These are phyloP conservation scores for Salix udensis DNA, from an alignment of 345 rosid genomes.

Conservation along the genomic window DNA sequence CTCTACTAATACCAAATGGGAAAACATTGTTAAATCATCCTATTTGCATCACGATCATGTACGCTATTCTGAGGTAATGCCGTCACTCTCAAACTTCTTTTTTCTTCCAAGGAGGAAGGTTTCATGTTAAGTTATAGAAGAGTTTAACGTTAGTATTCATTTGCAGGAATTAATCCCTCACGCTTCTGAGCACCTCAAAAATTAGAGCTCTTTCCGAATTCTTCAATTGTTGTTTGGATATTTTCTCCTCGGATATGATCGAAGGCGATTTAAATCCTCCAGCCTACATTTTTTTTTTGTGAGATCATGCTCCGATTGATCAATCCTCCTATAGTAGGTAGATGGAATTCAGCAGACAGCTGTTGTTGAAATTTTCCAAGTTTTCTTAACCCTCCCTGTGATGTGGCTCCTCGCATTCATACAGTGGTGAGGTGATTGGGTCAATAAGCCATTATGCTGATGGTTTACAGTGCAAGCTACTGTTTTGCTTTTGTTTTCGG, in stretches of 20 bases:
- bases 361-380: conserved; percentile 16
- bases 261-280: conserved; percentile 15
- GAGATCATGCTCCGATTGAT: conserved; percentile 11
- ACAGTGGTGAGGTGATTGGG: conserved; percentile 11
- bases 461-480: neutral
- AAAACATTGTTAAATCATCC: conserved; percentile 88
- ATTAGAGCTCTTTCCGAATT: conserved; percentile 17
- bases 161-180: conserved; percentile 65
- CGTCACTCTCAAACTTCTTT: neutral
- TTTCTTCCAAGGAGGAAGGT: neutral
- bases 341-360: neutral
- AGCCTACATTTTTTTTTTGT: conserved; percentile 5
- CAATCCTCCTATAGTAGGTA: conserved; percentile 4
- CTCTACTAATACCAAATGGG: conserved; percentile 66
- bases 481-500: neutral
- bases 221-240: conserved; percentile 9
- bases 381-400: neutral
- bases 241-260: conserved; percentile 6
- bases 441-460: neutral
- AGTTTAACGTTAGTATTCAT: neutral
- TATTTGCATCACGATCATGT: conserved; percentile 66
- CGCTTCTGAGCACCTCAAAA: conserved; percentile 45
- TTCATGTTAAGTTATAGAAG: neutral
- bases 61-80: conserved; percentile 77
- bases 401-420: neutral